Percentiles rank a stretch among this genome's conserved stretches.
phyloP scores from a whole-genome alignment of 1,284 basidiomycete species.

The Cutaneotrichosporon spelunceum region DNA sequence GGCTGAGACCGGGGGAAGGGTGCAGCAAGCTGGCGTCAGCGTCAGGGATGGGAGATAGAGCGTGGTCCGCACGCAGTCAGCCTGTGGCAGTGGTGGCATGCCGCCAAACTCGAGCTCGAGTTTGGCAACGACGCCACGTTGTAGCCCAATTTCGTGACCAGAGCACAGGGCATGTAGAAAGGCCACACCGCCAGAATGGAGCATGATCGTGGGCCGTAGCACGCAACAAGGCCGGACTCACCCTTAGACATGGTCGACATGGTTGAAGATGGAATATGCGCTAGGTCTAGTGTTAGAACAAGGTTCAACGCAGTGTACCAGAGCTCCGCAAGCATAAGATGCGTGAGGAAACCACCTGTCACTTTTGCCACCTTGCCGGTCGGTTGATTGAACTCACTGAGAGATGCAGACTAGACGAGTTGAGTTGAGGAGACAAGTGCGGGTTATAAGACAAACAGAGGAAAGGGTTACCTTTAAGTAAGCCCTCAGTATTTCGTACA shows the following conservation, averaged over 20 bases:
- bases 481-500: too few species aligned
- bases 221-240: background rate
- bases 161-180: too few species aligned
- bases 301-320: background rate
- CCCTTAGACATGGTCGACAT: constrained; percentile 7
- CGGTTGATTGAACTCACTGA: background rate
- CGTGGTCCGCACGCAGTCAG: too few species aligned
- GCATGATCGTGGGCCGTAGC: background rate
- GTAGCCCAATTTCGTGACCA: too few species aligned
- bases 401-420: background rate
- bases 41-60: too few species aligned
- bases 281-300: background rate
- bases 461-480: too few species aligned
- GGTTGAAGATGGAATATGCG: background rate
- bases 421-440: background rate
- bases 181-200: too few species aligned
- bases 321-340: too few species aligned
- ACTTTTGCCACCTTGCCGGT: background rate
- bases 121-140: too few species aligned
- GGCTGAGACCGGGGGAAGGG: constrained; percentile 53
- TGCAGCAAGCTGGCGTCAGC: constrained; percentile 52
- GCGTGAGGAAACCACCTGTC: background rate
- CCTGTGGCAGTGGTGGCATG: too few species aligned
- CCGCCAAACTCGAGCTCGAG: too few species aligned
- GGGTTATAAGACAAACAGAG: too few species aligned